Conservation (phyloP, 2,329 filamentous ascomycete genomes). For the Colletotrichum eleusines region DNA sequence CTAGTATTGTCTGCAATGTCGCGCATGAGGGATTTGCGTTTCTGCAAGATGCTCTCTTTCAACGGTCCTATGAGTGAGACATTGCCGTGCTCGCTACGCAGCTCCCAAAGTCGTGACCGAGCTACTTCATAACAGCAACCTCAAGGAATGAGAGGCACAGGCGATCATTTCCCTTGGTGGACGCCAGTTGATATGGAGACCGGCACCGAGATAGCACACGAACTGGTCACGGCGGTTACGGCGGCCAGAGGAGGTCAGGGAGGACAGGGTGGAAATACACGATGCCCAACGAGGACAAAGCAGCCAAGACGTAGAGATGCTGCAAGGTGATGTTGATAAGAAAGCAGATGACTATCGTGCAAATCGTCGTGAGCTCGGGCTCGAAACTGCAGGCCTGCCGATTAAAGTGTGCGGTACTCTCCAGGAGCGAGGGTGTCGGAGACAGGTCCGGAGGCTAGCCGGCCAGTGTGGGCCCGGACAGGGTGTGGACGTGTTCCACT, state of each 20-base stretch:
- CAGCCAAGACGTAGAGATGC: background rate
- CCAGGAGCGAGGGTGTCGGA: constrained; percentile 11
- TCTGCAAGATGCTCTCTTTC: constrained; percentile 1
- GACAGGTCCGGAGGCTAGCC: constrained; percentile 23
- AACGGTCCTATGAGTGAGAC: too few species aligned
- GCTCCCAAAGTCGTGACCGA: background rate
- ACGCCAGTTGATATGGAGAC: background rate
- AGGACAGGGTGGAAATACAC: background rate
- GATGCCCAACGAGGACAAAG: background rate
- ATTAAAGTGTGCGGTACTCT: background rate
- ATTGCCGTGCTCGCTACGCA: background rate
- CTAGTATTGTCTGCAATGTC: background rate
- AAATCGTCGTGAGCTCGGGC: background rate
- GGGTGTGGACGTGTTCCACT: background rate
- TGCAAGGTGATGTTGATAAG: background rate
- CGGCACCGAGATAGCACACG: background rate
- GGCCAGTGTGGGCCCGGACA: constrained; percentile 21
- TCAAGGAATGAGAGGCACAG: background rate
- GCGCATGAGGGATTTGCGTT: background rate
- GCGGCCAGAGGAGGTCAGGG: too few species aligned
- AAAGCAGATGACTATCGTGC: background rate
- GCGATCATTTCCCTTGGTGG: background rate
- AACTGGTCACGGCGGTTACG: background rate
- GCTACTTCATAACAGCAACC: background rate
- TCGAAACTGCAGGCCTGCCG: background rate